phyloP scores from a whole-genome alignment of 1,284 basidiomycete genomes.

The Cutaneotrichosporon dermatis region DNA sequence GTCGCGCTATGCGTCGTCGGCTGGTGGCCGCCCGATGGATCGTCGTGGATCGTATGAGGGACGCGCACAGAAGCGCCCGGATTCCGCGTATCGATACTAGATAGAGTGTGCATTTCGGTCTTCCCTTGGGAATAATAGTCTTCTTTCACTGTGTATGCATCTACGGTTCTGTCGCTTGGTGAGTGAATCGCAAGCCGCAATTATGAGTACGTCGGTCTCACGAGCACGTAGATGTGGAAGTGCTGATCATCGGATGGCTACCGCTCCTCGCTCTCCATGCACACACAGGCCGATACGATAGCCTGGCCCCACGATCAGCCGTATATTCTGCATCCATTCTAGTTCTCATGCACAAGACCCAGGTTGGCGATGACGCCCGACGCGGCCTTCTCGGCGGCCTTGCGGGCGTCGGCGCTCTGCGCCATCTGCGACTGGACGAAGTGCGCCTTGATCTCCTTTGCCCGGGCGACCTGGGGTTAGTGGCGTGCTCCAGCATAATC shows the following conservation, averaged over 20 bases:
- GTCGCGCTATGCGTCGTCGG: neutral
- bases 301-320: neutral
- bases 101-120: neutral
- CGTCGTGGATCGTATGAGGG: neutral
- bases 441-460: slow-evolving; percentile 67
- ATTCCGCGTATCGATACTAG: neutral
- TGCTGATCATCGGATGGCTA: too few species aligned
- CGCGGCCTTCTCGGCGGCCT: slow-evolving; percentile 66
- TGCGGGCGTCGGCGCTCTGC: slow-evolving; percentile 63
- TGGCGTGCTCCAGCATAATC: too few species aligned
- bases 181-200: too few species aligned
- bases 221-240: too few species aligned
- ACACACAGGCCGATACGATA: too few species aligned
- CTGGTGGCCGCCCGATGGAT: neutral
- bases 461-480: slow-evolving; percentile 61
- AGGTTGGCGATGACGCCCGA: slow-evolving; percentile 69
- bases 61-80: neutral
- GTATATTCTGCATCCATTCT: slow-evolving; percentile 2
- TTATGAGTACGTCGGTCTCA: too few species aligned
- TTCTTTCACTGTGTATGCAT: too few species aligned
- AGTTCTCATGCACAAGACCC: slow-evolving; percentile 57
- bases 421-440: slow-evolving; percentile 65
- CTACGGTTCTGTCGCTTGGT: too few species aligned
- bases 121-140: too few species aligned
- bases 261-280: too few species aligned